Percentiles rank a stretch among this genome's conserved stretches.
These are phyloP conservation scores for Phytophthora ramorum DNA, from an alignment of 352 stramenopile species.

Conservation along the genomic window DNA sequence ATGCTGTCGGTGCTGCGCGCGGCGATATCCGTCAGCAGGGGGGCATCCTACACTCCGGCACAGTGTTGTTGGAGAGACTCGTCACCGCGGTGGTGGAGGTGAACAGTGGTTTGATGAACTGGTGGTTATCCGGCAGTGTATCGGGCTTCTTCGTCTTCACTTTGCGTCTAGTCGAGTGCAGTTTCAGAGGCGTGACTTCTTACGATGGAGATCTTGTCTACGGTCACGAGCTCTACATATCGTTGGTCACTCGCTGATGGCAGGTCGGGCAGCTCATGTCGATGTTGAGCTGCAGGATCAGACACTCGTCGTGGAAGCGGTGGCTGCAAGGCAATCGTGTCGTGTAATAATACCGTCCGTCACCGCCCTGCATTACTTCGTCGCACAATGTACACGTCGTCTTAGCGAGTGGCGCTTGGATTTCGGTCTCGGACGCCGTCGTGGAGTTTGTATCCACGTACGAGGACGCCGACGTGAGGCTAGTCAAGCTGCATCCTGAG, in stretches of 20 bases:
- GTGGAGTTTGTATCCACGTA: constrained; percentile 5
- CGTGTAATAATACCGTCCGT: constrained; percentile 24
- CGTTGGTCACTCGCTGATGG: constrained; percentile 21
- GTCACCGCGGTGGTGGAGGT: too few species aligned
- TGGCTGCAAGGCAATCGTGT: constrained; percentile 47
- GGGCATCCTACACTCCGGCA: too few species aligned
- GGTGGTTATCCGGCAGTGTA: too few species aligned
- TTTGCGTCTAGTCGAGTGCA: too few species aligned
- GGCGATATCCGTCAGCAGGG: too few species aligned
- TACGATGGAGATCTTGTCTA: too few species aligned
- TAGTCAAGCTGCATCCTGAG: constrained; percentile 2
- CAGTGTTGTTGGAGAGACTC: too few species aligned
- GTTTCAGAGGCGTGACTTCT: too few species aligned
- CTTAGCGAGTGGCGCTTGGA: neutral
- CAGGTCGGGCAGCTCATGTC: constrained; percentile 47
- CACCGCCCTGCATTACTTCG: constrained; percentile 10
- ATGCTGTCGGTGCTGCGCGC: too few species aligned
- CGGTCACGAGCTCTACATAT: constrained; percentile 7
- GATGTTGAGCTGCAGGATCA: constrained; percentile 50
- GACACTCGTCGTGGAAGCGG: constrained; percentile 63
- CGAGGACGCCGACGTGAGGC: constrained; percentile 15
- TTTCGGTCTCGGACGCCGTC: constrained; percentile 1
- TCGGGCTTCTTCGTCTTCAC: too few species aligned
- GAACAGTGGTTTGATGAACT: too few species aligned
- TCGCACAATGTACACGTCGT: constrained; percentile 31